Base-by-base conservation (phyloP, 2,329 filamentous ascomycete species). In the Fusarium caatingaense region DNA sequence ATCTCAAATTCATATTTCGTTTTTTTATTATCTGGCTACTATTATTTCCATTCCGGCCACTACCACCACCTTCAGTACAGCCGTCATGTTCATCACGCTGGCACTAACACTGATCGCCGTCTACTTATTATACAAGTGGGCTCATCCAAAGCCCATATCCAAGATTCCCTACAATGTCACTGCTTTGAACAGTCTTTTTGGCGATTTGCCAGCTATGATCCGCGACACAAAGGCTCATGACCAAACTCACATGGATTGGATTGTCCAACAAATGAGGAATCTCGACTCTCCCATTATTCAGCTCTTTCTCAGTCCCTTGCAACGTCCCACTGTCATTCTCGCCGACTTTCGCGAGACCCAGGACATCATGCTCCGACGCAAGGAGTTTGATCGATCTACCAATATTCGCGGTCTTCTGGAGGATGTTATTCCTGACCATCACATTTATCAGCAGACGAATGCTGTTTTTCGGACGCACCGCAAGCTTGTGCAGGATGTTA, bases 41-140 rank as follows among this genome's bases (percentile, higher is more conserved):
- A 11, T 28, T 12, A 12, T 5, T 28, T 28, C 27, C 27, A 28
- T 28, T 12, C 11, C 27, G 27, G 11, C 28, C 12, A 28, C 28
- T 4, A 25, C 2, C 18, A 5, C 10, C 20, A 7, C 6, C 8
- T 8, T 6, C 3, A 2, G 8, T 10, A 8, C 46, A 34, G 11
- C 10, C 30, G 15, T 0, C 16, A 50, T 34, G 8, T 25, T 50
- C 13, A 21, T 34, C 10, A 37, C 30, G 7, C 8, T 50, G 0
- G 11, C 16, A 3, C 15, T 51, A 2, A 10, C 5, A 0, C 18
- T 6, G 8, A 0, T 27, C 8, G 32, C 6, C 1, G 8, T 40
- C 8, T 51, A 9, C 21, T 6, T 40, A 9, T n/a, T 51, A 9
- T 51, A 51, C 48, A 51, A 6, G 3, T 40, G 48, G 48, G 21